Base-by-base conservation (phyloP, 768 basidiomycete genomes). In the Boletus subparvulus region DNA sequence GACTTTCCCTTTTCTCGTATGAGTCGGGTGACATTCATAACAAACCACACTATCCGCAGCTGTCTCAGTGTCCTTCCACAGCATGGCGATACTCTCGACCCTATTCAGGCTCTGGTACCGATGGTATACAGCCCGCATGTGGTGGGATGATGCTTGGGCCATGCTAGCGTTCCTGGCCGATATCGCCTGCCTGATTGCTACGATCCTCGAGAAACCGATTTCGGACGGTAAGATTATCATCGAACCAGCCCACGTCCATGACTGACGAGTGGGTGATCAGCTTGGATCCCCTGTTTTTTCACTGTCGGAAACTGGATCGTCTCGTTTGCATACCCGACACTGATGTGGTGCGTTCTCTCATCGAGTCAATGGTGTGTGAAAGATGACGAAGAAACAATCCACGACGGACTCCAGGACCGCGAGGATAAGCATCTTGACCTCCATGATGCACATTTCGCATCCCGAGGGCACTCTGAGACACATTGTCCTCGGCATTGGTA, bases 111-210 rank as follows among this genome's bases (percentile, higher is more conserved):
- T 64, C 32, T 58, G 55, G 48, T 71, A 62, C 33, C 48, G 57
- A 46, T 66, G 56, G 64, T 39, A 55, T 43, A 61, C 41, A 17
- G 41, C 30, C 7, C 67, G 47, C 10, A 28, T 69, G 47, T 65
- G 66, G 67, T 69, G 68, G 62, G 67, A 69, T 24, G 69, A 69
- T 36, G 62, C 47, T 6, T 67, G 60, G 59, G 67, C 63, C 2
- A 26, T 8, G 12, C 17, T 63, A 4, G 68, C 67, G 4, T 47
- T 64, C 16, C 37, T 62, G 41, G 58, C 56, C 11, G 61, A 68
- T 35, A 21, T 60, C 3, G 40, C 46, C 5, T 65, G 50, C 11
- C 21, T 55, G 33, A n/a, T 55, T n/a, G 45, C 47, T 16, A 33
- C 50, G 0, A 17, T 32, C 6, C 40, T 68, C 33, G 56, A 65